These are phyloP conservation scores for Galerina sulciceps DNA, from an alignment of 768 basidiomycete species.

Conservation along the genomic window DNA sequence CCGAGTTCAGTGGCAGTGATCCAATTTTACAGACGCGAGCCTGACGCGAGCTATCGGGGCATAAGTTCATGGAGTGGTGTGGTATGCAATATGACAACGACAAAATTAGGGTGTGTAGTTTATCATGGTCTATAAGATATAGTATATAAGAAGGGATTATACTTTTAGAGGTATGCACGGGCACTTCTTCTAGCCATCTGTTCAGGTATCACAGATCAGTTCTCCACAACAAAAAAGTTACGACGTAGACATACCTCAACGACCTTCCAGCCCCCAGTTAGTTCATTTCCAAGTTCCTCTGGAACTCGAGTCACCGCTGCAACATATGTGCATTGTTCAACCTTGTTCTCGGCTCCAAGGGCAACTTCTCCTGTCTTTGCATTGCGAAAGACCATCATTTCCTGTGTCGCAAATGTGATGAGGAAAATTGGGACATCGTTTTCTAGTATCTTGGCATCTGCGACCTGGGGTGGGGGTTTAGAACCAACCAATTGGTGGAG, in stretches of 20 bases:
- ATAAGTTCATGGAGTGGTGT: conserved; percentile 25
- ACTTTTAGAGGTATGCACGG: conserved; percentile 48
- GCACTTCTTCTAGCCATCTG: conserved; percentile 51
- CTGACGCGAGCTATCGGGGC: background rate
- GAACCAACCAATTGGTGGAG: background rate
- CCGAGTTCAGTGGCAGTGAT: too few species aligned
- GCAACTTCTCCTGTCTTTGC: conserved; percentile 85
- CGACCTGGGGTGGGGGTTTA: conserved; percentile 53
- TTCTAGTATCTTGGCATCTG: conserved; percentile 88
- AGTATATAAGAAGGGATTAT: conserved; percentile 23
- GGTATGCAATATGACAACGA: conserved; percentile 24
- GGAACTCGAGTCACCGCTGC: conserved; percentile 89
- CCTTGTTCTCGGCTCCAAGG: conserved; percentile 87
- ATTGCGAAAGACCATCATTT: conserved; percentile 89
- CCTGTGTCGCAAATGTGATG: conserved; percentile 91
- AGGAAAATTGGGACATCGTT: conserved; percentile 90
- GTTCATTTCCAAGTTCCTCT: conserved; percentile 86
- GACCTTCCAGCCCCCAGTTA: conserved; percentile 98
- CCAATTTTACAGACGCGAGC: background rate
- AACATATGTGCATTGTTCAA: conserved; percentile 93
- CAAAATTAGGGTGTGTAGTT: conserved; percentile 7
- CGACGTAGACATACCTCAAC: conserved; percentile 70
- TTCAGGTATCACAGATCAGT: conserved; percentile 4
- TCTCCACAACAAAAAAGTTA: background rate
- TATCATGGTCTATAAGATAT: conserved; percentile 6